Base-by-base conservation (phyloP, 129 eudicot genomes). In the Flaveria bidentis region DNA sequence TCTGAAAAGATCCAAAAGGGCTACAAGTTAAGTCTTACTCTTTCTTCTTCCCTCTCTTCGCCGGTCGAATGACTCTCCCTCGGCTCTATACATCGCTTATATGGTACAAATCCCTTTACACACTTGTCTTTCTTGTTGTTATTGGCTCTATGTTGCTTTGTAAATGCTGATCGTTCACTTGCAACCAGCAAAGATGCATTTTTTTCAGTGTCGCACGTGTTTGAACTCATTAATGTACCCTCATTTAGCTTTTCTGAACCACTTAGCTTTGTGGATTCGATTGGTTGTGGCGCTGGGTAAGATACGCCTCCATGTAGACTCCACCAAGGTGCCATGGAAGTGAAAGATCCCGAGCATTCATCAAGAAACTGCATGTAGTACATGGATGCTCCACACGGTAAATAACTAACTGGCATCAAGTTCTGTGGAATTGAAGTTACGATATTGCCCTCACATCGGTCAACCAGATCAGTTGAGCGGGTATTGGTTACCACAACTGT, bases 11-110 rank as follows among this genome's bases (percentile, higher is more conserved):
- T 62, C 82, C 63, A 79, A 79, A 76, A 78, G 13, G 67, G 69
- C 84, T 85, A 92, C 80, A 88, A 86, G 82, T 90, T 79, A 71
- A 89, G 87, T 33, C 94, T 85, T 11, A 82, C 67, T 78, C 87
- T 79, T 46, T 84, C 91, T 46, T 79, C 88, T 73, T 81, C 86
- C 63, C 85, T 81, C 60, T 79, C 96, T 49, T 85, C 75, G 11
- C 71, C 81, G 55, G 64, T 72, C 36, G 85, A 82, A 45, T 86
- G 8, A 62, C 14, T 69, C 52, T 82, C 85, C 64, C 67, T 81
- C 71, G 84, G 93, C 0, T 87, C 87, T 62, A 86, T 74, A 75
- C 95, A 88, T 66, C 92, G 86, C 79, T 90, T 92, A 71, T 93
- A 93, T 11, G 98, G 98, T 26, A 88, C 89, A 79, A 90, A 90